Conservation (phyloP, 208 protist genomes). For the Leishmania mexicana region DNA sequence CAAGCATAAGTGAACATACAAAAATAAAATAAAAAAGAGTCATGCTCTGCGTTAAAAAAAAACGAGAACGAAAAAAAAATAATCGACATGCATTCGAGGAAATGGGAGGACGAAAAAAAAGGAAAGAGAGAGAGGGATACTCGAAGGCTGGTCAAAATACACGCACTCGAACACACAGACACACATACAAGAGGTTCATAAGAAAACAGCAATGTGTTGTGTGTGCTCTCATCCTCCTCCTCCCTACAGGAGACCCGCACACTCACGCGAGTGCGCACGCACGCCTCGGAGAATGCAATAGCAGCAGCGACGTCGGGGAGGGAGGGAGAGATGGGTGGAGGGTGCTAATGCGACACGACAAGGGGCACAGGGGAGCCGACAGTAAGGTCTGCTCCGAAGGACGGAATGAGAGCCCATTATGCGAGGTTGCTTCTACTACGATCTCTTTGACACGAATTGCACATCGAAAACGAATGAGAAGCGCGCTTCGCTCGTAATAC, state of each 20-base stretch:
- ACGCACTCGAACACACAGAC: background rate
- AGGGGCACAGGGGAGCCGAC: background rate
- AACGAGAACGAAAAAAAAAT: background rate
- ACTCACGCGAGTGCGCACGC: background rate
- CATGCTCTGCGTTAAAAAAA: background rate
- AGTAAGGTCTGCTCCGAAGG: background rate
- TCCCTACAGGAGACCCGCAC: background rate
- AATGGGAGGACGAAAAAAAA: background rate
- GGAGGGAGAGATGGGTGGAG: too few species aligned
- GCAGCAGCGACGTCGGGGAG: background rate
- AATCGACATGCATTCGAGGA: background rate
- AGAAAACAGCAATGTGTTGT: background rate
- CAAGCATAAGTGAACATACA: background rate
- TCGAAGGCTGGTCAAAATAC: background rate
- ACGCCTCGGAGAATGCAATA: background rate
- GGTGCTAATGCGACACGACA: background rate
- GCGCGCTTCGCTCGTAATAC: background rate
- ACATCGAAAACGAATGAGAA: background rate
- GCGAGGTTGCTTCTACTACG: background rate
- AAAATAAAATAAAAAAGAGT: background rate
- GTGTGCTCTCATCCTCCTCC: background rate
- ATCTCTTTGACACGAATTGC: background rate
- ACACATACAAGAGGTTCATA: background rate
- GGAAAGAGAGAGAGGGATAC: background rate
- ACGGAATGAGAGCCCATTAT: background rate